phyloP scores from a whole-genome alignment of 192 early-diverging fungal species.

The Lobosporangium transversale region DNA sequence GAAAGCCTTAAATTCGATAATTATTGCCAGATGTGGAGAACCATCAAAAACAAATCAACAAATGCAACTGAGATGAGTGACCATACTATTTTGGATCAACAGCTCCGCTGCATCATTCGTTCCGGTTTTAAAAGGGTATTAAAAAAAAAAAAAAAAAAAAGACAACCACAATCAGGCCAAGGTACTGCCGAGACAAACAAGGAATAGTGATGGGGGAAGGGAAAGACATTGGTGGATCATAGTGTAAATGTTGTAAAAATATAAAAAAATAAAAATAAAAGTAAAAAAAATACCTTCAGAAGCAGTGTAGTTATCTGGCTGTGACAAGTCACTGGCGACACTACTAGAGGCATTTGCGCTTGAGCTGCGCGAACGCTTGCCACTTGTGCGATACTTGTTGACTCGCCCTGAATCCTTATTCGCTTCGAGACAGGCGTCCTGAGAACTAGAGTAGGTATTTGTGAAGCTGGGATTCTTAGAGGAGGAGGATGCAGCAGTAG shows the following conservation, averaged over 20 bases:
- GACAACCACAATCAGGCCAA: too few species aligned
- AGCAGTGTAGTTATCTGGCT: not conserved
- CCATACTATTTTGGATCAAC: too few species aligned
- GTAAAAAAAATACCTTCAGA: constrained; percentile 27
- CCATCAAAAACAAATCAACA: not conserved
- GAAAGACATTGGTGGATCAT: too few species aligned
- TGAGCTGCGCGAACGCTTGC: constrained; percentile 9
- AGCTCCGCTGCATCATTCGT: too few species aligned
- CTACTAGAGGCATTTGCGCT: constrained; percentile 9
- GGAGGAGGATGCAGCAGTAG: constrained; percentile 4
- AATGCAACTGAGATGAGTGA: too few species aligned
- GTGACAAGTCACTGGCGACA: constrained; percentile 10
- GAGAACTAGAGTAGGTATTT: not conserved
- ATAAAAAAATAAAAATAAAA: too few species aligned
- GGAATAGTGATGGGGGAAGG: too few species aligned
- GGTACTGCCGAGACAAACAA: too few species aligned
- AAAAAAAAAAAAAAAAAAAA: not conserved
- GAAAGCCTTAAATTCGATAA: too few species aligned
- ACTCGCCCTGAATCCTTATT: constrained; percentile 15
- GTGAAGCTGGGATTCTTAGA: constrained; percentile 2
- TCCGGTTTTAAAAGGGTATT: too few species aligned
- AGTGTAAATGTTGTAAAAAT: too few species aligned
- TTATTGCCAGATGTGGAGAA: constrained; percentile 28
- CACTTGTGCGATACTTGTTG: constrained; percentile 13
- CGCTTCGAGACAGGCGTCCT: constrained; percentile 19